These are phyloP conservation scores for Aspergillus pseudoviridinutans DNA, from an alignment of 2,329 filamentous ascomycete genomes.

Conservation along the genomic window DNA sequence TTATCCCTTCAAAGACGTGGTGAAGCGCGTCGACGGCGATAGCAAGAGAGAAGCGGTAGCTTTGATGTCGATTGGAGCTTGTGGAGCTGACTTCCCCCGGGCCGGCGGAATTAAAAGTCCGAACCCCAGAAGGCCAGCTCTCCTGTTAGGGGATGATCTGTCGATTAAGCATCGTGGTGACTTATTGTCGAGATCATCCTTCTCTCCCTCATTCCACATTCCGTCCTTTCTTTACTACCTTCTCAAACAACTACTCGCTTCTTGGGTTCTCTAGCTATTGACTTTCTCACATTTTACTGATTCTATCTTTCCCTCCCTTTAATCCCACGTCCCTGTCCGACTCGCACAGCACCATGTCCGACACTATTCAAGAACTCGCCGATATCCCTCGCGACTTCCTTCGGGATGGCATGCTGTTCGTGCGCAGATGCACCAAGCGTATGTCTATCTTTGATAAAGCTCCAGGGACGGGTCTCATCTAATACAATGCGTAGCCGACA, in stretches of 20 bases:
- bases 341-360: slow-evolving; percentile 15
- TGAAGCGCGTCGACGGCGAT: slow-evolving; percentile 16
- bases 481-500: slow-evolving; percentile 45
- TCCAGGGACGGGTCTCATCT: background rate
- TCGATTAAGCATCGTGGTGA: background rate
- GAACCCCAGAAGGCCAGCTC: slow-evolving; percentile 16
- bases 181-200: background rate
- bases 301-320: background rate
- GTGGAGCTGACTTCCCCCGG: slow-evolving; percentile 13
- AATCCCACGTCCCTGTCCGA: background rate
- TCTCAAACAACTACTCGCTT: background rate
- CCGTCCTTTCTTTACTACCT: background rate
- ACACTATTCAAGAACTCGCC: slow-evolving; percentile 20
- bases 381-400: slow-evolving; percentile 22
- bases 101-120: slow-evolving; percentile 21
- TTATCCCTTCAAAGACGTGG: slow-evolving; percentile 13
- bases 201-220: background rate
- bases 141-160: slow-evolving; percentile 5
- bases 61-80: slow-evolving; percentile 14
- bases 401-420: slow-evolving; percentile 19
- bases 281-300: background rate
- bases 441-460: slow-evolving; percentile 2
- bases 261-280: background rate
- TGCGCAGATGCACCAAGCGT: slow-evolving; percentile 23
- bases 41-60: slow-evolving; percentile 13